Evolutionary conservation across 768 basidiomycete species (phyloP), one percentile per base, ranked within the genome.

Genomic region (Tylopilus cervinicoccineus): DNA sequence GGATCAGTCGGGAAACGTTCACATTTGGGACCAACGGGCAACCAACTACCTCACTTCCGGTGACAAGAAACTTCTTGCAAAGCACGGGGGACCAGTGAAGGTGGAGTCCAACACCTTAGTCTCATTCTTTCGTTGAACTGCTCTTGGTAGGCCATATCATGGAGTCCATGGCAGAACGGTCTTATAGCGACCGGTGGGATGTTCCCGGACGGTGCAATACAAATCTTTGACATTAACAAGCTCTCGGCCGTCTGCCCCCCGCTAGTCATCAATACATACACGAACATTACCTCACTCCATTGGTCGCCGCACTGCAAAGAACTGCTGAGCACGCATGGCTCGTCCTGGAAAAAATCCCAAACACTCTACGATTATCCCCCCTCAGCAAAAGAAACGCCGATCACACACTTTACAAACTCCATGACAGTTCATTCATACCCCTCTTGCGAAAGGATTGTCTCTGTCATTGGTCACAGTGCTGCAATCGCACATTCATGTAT

Each of bases 241-340:
- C 36, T 59, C 38, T 78, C 79, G 4, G 66, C 73, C 11, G 70
- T 74, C 7, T 71, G 70, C 11, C 72, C 76, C 33, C 78, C 82
- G 4, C 62, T 76, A 16, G 76, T 77, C 28, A 63, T 77, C 45
- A 42, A 59, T 31, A 61, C 70, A 17, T 64, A 69, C 43, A 76
- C 80, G 13, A 80, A 77, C 61, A 74, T 84, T 44, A 83, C 79
- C 41, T 83, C 77, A 16, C 72, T 82, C 45, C 73, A 77, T 52
- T 87, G 79, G 72, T 88, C 89, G 14, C 80, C 83, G 5, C 85
- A 91, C 52, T 83, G 83, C 59, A 90, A 89, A 55, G 93, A 95
- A 59, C 67, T 96, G 29, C 67, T 95, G n/a, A 88, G 81, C 36
- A 88, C 89, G 3, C 88, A 93, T 57, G 89, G 69, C 48, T 62